A percentile compares a stretch with the other conserved stretches of the same genome.
Evolutionary conservation across 805 yeast genomes (phyloP).

Genomic region (Pichia occidentalis): DNA sequence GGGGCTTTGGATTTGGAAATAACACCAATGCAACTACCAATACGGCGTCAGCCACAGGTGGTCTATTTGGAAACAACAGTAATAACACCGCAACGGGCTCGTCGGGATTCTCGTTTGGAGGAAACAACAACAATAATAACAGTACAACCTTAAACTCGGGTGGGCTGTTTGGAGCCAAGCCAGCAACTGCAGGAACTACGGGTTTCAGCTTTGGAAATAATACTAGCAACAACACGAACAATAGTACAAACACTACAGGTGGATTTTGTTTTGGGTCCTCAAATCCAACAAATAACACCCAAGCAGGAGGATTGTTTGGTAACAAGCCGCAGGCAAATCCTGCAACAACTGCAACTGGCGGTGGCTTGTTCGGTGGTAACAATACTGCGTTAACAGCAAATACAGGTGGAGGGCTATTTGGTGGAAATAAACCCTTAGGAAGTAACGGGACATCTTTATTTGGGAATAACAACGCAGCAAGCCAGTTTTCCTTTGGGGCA

Average conservation of each 20-base stretch:
- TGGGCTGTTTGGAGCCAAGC: conserved; percentile 21
- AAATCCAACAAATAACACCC: conserved; percentile 12
- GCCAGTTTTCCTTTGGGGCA: conserved; percentile 28
- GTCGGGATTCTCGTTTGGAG: conserved; percentile 21
- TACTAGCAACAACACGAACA: conserved; percentile 13
- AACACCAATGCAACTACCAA: conserved; percentile 4
- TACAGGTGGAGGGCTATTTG: conserved; percentile 20
- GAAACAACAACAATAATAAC: conserved; percentile 2
- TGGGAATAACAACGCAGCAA: conserved; percentile 13
- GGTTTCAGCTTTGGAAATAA: conserved; percentile 22
- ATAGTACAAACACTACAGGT: conserved; percentile 22
- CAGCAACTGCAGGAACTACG: conserved; percentile 14
- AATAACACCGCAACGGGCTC: conserved; percentile 14
- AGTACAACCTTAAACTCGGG: conserved; percentile 10
- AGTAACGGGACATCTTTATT: conserved; percentile 12
- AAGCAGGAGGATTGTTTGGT: conserved; percentile 19
- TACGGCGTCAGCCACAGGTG: conserved; percentile 28
- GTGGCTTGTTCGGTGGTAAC: conserved; percentile 22
- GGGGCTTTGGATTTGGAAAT: conserved; percentile 26
- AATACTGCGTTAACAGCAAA: conserved; percentile 8
- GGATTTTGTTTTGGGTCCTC: conserved; percentile 26
- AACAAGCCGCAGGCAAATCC: no score
- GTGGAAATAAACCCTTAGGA: conserved; percentile 11
- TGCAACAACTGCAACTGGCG: conserved; percentile 13
- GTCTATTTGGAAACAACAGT: conserved; percentile 32